Evolutionary conservation across 2,329 filamentous ascomycete genomes (phyloP).

Genomic region (Colletotrichum sansevieriae): DNA sequence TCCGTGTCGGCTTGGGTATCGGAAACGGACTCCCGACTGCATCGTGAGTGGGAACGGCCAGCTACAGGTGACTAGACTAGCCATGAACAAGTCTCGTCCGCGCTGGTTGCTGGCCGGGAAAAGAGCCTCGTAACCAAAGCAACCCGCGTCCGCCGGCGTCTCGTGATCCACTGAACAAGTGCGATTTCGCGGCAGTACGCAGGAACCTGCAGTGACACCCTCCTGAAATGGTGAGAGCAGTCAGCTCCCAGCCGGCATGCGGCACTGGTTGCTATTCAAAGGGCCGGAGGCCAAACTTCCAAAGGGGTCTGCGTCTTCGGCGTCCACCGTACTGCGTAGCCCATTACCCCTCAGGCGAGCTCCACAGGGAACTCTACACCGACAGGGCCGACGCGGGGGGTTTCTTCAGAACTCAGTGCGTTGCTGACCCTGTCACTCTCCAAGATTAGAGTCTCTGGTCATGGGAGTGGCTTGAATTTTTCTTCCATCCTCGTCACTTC

Average conservation of each 20-base stretch:
- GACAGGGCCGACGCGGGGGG: conserved; percentile 34
- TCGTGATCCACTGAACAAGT: conserved; percentile 18
- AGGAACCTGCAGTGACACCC: conserved; percentile 21
- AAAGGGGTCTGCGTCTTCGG: not conserved
- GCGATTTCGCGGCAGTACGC: conserved; percentile 20
- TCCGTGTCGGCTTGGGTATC: conserved; percentile 18
- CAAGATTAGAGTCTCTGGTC: conserved; percentile 21
- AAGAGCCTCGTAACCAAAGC: conserved; percentile 12
- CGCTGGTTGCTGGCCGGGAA: not conserved
- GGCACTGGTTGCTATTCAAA: conserved; percentile 5
- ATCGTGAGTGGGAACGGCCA: conserved; percentile 1
- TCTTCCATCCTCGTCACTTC: conserved; percentile 2
- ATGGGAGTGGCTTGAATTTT: conserved; percentile 28
- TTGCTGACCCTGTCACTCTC: conserved; percentile 22
- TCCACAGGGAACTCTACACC: conserved; percentile 37
- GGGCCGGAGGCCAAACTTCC: conserved; percentile 20
- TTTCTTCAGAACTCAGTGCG: conserved; percentile 30
- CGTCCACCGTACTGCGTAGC: conserved; percentile 20
- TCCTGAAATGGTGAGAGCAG: not conserved
- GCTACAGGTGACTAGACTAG: not conserved
- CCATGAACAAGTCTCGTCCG: not conserved
- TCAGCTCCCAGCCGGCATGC: conserved; percentile 13
- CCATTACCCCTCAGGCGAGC: conserved; percentile 32
- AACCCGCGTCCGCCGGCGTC: not conserved
- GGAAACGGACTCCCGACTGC: conserved; percentile 18